These are phyloP conservation scores for Psophocarpus tetragonolobus DNA, from an alignment of 306 rosid genomes.

Conservation along the genomic window DNA sequence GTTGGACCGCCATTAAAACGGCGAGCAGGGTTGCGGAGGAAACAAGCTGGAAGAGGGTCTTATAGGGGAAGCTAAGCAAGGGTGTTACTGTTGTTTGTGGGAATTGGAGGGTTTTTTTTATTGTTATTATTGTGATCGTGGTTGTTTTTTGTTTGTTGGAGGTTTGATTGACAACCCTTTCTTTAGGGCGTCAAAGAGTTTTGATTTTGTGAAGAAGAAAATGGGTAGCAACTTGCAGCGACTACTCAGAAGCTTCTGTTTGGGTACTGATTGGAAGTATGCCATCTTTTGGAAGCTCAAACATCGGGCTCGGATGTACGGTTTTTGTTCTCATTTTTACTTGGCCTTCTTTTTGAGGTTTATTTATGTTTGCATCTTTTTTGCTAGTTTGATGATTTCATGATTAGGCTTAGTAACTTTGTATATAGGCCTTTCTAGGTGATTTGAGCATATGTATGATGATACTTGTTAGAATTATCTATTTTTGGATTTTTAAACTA, in stretches of 20 bases:
- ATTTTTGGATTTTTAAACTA: neutral
- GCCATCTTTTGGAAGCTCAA: slow-evolving; percentile 97
- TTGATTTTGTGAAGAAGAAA: slow-evolving; percentile 21
- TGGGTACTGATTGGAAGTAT: slow-evolving; percentile 85
- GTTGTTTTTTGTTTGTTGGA: slow-evolving; percentile 23
- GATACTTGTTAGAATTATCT: neutral
- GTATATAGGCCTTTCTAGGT: neutral
- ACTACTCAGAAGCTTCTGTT: slow-evolving; percentile 74
- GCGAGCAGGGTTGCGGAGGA: slow-evolving; percentile 97
- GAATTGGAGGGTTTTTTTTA: slow-evolving; percentile 37
- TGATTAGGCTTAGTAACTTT: neutral
- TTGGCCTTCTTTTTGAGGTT: neutral
- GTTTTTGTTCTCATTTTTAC: neutral
- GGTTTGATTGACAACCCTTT: slow-evolving; percentile 30
- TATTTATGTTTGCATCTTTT: neutral
- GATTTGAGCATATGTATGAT: slow-evolving; percentile 13
- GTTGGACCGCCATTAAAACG: slow-evolving; percentile 98
- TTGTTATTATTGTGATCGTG: neutral
- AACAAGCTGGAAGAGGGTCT: slow-evolving; percentile 99
- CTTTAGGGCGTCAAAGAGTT: slow-evolving; percentile 41
- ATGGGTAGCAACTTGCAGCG: slow-evolving; percentile 75
- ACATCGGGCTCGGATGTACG: slow-evolving; percentile 81
- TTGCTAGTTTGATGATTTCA: slow-evolving; percentile 12
- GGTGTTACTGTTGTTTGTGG: slow-evolving; percentile 4
- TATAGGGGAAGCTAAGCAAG: slow-evolving; percentile 90